Base-by-base conservation (phyloP, 1,284 basidiomycete genomes). In the Irpex lacteus region DNA sequence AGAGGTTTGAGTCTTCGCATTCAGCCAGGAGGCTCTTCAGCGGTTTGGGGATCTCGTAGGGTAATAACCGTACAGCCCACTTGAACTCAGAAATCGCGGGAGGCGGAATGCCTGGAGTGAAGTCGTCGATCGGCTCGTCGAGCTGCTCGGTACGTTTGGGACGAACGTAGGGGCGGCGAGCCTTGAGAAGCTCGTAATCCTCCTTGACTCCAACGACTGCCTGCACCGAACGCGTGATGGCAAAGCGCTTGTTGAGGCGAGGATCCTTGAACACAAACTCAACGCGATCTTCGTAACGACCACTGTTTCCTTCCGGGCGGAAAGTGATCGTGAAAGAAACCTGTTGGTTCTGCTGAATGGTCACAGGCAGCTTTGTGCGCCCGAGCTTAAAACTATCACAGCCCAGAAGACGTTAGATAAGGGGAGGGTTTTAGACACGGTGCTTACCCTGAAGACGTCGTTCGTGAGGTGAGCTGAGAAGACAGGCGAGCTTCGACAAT, bases 251-350 rank as follows among this genome's bases (percentile, higher is more conserved):
- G 18, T 59, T 56, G 3, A 40, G 57, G 1, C 37, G 38, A 0
- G 63, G 36, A 61, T 77, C 75, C 36, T 36, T 19, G 0, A 53
- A 37, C 0, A 60, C 64, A 19, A 79, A 65, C 63, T 79, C 76
- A 1, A 78, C 34, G 0, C 71, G 70, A 62, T 77, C 76, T 49
- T 84, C 78, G 63, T 78, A 83, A 1, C 81, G 77, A 15, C 86
- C 86, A 49, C 76, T 74, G 62, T 80, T 70, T 0, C 61, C 21
- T 26, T 26, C 21, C 21, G 21, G 21, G 21, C 21, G 21, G 21
- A 26, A 26, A 26, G 21, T 26, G 21, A 26, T 3, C 2, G 21
- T 26, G 21, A 26, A 26, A 26, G 21, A 26, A 26, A 26, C 21
- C 0, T 78, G 69, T 2, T 58, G 61, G 1, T 73, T 69, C n/a